Evolutionary conservation across 768 basidiomycete species (phyloP).

Genomic region (Podaxis sp.): DNA sequence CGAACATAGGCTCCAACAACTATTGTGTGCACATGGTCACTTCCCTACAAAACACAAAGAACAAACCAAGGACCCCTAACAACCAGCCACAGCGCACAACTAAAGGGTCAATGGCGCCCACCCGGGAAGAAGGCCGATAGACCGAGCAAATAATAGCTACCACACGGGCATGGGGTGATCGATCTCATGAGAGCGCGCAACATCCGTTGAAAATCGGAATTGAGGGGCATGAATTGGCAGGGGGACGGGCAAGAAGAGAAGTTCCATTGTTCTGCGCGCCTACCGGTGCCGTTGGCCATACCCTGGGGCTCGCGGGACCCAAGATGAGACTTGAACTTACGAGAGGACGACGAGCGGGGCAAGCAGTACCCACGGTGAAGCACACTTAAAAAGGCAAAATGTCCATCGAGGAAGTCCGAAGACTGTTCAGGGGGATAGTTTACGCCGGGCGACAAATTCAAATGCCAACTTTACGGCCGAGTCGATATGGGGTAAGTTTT

Average conservation of each 20-base stretch:
- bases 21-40: slow-evolving; percentile 2
- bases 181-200: not conserved
- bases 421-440: not conserved
- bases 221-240: not conserved
- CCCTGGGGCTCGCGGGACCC: not conserved
- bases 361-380: slow-evolving; percentile 13
- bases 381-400: slow-evolving; percentile 14
- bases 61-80: not conserved
- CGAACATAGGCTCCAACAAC: slow-evolving; percentile 6
- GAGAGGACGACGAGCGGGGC: slow-evolving; percentile 2
- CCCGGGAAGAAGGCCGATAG: slow-evolving; percentile 4
- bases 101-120: not conserved
- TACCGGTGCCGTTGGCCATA: not conserved
- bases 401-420: slow-evolving; percentile 14
- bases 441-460: slow-evolving; percentile 2
- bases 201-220: not conserved
- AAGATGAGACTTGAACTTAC: not conserved
- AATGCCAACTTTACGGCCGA: not conserved
- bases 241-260: not conserved
- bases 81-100: not conserved
- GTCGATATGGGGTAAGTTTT: slow-evolving; percentile 4
- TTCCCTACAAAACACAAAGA: slow-evolving; percentile 5
- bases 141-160: not conserved
- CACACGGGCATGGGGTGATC: not conserved
- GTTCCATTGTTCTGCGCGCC: slow-evolving; percentile 1